A percentile compares a stretch with the other conserved stretches of the same genome.
These are phyloP conservation scores for Rhodosporidiobolus odoratus DNA, from an alignment of 768 basidiomycete species.

Conservation along the genomic window DNA sequence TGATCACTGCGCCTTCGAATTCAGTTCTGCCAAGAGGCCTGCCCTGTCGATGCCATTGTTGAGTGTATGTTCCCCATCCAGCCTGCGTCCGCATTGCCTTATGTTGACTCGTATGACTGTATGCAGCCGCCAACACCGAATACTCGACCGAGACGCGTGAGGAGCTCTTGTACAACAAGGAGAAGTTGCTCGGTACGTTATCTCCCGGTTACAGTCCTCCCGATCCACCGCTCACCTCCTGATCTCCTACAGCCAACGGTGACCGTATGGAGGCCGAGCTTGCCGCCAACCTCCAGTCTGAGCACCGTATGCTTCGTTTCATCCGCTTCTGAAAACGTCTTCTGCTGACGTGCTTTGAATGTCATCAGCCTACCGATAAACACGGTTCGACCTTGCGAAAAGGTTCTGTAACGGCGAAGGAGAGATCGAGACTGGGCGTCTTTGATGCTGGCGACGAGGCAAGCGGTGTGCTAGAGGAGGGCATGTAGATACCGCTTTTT, in stretches of 20 bases:
- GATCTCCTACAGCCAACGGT: conserved; percentile 56
- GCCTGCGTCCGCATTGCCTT: conserved; percentile 12
- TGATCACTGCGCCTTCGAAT: background rate
- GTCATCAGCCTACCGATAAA: conserved; percentile 26
- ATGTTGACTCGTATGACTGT: background rate
- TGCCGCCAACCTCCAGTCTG: conserved; percentile 67
- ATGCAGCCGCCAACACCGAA: conserved; percentile 88
- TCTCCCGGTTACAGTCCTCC: background rate
- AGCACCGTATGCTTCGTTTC: conserved; percentile 41
- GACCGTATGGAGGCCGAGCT: conserved; percentile 96
- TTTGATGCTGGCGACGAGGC: no score
- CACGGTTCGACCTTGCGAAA: no score
- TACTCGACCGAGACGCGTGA: conserved; percentile 97
- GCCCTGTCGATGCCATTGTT: conserved; percentile 98
- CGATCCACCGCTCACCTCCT: background rate
- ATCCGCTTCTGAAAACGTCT: background rate
- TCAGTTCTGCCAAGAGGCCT: conserved; percentile 93
- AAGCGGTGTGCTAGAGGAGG: no score
- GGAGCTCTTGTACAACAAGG: conserved; percentile 98
- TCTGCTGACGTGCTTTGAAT: background rate
- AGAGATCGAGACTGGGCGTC: no score
- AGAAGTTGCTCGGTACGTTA: conserved; percentile 72
- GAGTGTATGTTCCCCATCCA: conserved; percentile 63
- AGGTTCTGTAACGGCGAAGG: no score
- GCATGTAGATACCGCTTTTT: no score